These are phyloP conservation scores for Sporothrix mexicana DNA, from an alignment of 2,329 filamentous ascomycete genomes.

Conservation along the genomic window DNA sequence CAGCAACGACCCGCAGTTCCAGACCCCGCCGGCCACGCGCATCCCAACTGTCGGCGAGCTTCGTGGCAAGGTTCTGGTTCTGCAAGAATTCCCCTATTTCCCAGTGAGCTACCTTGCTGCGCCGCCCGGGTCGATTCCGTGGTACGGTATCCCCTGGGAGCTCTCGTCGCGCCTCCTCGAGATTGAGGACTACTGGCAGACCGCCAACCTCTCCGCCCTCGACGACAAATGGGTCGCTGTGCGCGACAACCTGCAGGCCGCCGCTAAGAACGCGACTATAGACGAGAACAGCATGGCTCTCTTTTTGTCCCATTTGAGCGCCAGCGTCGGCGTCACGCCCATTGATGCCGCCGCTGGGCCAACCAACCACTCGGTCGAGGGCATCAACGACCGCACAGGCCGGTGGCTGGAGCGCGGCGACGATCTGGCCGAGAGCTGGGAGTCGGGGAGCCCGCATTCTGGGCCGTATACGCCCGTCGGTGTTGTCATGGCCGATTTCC, in stretches of 20 bases:
- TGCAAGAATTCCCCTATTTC: conserved; percentile 53
- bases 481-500: conserved; percentile 57
- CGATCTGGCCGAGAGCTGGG: background rate
- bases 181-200: conserved; percentile 56
- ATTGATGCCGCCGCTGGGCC: conserved; percentile 58
- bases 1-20: conserved; percentile 41
- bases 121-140: conserved; percentile 30
- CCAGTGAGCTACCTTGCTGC: conserved; percentile 26
- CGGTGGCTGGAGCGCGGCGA: conserved; percentile 46
- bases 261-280: conserved; percentile 40
- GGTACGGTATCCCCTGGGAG: conserved; percentile 54
- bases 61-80: conserved; percentile 54
- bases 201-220: conserved; percentile 51
- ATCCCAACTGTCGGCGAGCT: conserved; percentile 54
- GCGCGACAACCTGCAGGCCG: conserved; percentile 48
- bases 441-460: background rate
- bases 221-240: conserved; percentile 56
- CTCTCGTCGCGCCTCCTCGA: conserved; percentile 49
- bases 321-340: conserved; percentile 55
- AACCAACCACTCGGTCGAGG: conserved; percentile 48
- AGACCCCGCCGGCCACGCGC: conserved; percentile 27
- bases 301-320: conserved; percentile 56
- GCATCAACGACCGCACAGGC: conserved; percentile 58
- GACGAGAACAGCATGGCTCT: conserved; percentile 39
- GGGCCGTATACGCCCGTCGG: conserved; percentile 45